Base-by-base conservation (phyloP, 768 basidiomycete species). In the Clathrus columnatus region DNA sequence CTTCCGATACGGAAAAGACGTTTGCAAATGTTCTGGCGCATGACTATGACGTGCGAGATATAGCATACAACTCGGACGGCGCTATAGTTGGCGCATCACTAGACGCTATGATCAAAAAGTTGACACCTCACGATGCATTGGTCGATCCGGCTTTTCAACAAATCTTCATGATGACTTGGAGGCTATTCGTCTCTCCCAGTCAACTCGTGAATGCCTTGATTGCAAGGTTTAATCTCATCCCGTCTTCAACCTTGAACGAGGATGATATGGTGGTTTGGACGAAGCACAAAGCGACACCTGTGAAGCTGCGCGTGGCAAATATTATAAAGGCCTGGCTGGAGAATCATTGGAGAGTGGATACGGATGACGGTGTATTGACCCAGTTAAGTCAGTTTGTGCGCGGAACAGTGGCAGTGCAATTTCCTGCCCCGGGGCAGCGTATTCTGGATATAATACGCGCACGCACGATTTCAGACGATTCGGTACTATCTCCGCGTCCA, bases 251-350 rank as follows among this genome's bases (percentile, higher is more conserved):
- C 27, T 68, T 83, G 32, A 73, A 80, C 4, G 74, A 77, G 30
- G 81, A 82, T 55, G 83, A 87, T 43, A 61, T 82, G 11, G 77
- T 78, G 24, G 59, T 85, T 7, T 98, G 94, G 93, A 81, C 87
- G 63, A 85, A 91, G 61, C 75, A 78, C 50, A 97, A 96, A 71
- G 87, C 87, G 20, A 79, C 90, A 4, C 93, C 95, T 6, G 85
- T 98, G 41, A 87, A 95, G 42, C 71, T 97, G 54, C 81, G 96
- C 28, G 85, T 97, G 36, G 87, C 87, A 45, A 95, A 95, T 67
- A 84, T 97, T 65, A 79, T 98, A 72, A 97, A 94, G 74, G 77
- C 78, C 10, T 99, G 96, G 96, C 75, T 96, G 50, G 94, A 98
- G 67, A 73, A 76, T 59, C 85, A 95, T 69, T 98, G 95, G 94